phyloP scores from a whole-genome alignment of 805 yeast genomes.

The Teunomyces barrocoloradensis region DNA sequence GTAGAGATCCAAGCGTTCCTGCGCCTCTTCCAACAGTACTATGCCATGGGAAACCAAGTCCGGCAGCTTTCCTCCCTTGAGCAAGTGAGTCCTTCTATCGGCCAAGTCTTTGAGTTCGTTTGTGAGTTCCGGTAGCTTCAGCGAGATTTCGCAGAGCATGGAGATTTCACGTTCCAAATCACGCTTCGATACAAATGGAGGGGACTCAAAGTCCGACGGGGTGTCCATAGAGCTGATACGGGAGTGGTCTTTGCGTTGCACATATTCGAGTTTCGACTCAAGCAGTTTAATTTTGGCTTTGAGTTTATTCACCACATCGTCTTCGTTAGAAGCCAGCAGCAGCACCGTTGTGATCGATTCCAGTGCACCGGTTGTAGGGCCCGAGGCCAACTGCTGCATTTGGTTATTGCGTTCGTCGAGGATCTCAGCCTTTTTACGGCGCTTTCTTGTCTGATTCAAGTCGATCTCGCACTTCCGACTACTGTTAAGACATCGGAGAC shows the following conservation, averaged over 20 bases:
- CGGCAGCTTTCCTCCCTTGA: slow-evolving; percentile 20
- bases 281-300: neutral
- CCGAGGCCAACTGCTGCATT: neutral
- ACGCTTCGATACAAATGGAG: slow-evolving; percentile 27
- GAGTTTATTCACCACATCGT: neutral
- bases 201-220: slow-evolving; percentile 10
- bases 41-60: slow-evolving; percentile 61
- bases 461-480: slow-evolving; percentile 67
- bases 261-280: neutral
- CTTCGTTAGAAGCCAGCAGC: neutral
- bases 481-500: slow-evolving; percentile 69
- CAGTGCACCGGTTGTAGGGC: neutral
- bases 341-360: neutral
- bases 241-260: neutral
- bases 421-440: slow-evolving; percentile 33
- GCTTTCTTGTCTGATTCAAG: slow-evolving; percentile 54
- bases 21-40: slow-evolving; percentile 59
- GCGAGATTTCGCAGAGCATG: slow-evolving; percentile 31
- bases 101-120: slow-evolving; percentile 46
- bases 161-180: slow-evolving; percentile 44
- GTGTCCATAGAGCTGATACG: neutral
- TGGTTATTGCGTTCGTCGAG: slow-evolving; percentile 18
- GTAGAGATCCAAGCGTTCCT: slow-evolving; percentile 50
- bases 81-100: slow-evolving; percentile 36
- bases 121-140: slow-evolving; percentile 42